Evolutionary conservation across 352 stramenopile genomes (phyloP).

Genomic region (Phytophthora palmivora): DNA sequence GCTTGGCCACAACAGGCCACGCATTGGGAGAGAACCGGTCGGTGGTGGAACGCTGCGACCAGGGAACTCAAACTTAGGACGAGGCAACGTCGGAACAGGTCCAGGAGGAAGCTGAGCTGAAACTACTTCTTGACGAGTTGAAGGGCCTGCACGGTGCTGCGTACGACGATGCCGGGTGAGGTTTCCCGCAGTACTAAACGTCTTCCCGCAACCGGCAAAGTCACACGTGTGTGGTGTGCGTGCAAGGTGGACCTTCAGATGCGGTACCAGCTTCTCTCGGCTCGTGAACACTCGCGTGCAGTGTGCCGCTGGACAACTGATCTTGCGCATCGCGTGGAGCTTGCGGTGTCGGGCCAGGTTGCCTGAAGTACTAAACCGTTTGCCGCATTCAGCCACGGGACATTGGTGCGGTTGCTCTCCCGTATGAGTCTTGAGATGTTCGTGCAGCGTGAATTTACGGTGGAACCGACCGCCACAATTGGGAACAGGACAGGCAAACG

Average conservation of each 20-base stretch:
- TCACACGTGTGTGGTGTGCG: constrained; percentile 62
- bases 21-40: constrained; percentile 41
- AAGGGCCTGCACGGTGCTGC: constrained; percentile 49
- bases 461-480: constrained; percentile 69
- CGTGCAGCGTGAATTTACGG: constrained; percentile 79
- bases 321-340: constrained; percentile 51
- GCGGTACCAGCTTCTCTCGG: constrained; percentile 54
- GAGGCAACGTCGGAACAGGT: constrained; percentile 24
- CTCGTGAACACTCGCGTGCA: constrained; percentile 57
- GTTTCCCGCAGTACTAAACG: constrained; percentile 70
- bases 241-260: constrained; percentile 59
- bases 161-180: constrained; percentile 68
- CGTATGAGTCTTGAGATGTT: constrained; percentile 88
- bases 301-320: constrained; percentile 50
- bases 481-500: constrained; percentile 43
- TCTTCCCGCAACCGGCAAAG: constrained; percentile 60
- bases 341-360: constrained; percentile 65
- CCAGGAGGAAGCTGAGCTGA: neutral
- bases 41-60: constrained; percentile 17
- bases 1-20: constrained; percentile 40
- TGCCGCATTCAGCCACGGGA: constrained; percentile 59
- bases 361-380: constrained; percentile 68
- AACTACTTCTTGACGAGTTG: constrained; percentile 10
- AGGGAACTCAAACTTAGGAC: constrained; percentile 41
- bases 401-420: constrained; percentile 80